Conservation (phyloP, 768 basidiomycete genomes). For the Lactarius evosmus region DNA sequence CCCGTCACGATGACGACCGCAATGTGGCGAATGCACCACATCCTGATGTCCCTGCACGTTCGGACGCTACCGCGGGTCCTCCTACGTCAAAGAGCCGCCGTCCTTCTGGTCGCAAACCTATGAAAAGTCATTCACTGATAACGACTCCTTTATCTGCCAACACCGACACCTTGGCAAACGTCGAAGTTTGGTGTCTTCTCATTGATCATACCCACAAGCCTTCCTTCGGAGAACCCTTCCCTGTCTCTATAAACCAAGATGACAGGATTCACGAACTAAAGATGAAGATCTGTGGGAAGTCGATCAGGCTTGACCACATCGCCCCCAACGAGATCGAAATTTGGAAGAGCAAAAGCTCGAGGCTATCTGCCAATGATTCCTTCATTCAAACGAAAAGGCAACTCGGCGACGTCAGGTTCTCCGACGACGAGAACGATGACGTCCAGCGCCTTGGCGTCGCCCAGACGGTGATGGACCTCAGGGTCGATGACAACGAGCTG, state of each 20-base stretch:
- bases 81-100: conserved; percentile 47
- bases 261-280: neutral
- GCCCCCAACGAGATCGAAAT: neutral
- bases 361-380: neutral
- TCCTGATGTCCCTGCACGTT: conserved; percentile 59
- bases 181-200: neutral
- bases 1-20: conserved; percentile 77
- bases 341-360: neutral
- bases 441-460: conserved; percentile 9
- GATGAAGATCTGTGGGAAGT: no score
- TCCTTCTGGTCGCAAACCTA: conserved; percentile 48
- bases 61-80: conserved; percentile 53
- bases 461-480: neutral
- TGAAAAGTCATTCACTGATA: no score
- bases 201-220: neutral
- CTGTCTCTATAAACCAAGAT: neutral
- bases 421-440: neutral
- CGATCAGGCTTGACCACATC: no score
- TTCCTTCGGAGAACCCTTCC: neutral
- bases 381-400: neutral
- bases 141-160: no score
- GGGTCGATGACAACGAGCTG: neutral
- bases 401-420: neutral
- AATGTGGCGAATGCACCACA: conserved; percentile 54
- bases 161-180: no score